These are phyloP conservation scores for Coemansia sp. DNA, from an alignment of 192 early-diverging fungal species.

Conservation along the genomic window DNA sequence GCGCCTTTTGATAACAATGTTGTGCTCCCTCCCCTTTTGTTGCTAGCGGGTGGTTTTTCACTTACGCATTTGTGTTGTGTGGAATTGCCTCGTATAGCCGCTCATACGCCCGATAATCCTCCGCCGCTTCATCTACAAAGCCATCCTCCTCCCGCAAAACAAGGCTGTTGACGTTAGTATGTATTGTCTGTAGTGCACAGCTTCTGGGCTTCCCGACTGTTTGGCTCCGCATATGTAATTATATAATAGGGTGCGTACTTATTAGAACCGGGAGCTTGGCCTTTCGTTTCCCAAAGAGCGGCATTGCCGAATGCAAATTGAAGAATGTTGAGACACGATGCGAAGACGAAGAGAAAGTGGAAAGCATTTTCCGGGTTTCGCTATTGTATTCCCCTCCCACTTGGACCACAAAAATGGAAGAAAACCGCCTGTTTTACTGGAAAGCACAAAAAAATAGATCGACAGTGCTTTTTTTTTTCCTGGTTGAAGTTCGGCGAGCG, in stretches of 20 bases:
- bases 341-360: not conserved
- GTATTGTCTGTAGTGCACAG: too few species aligned
- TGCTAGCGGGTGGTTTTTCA: too few species aligned
- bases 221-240: not conserved
- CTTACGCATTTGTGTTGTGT: slow-evolving; percentile 40
- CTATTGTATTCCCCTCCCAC: not conserved
- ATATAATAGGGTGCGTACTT: slow-evolving; percentile 16
- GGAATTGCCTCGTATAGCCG: slow-evolving; percentile 34
- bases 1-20: too few species aligned
- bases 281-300: slow-evolving; percentile 46
- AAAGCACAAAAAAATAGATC: not conserved
- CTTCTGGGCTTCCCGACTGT: too few species aligned
- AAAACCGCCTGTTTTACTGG: too few species aligned
- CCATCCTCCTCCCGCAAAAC: not conserved
- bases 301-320: slow-evolving; percentile 44
- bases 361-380: not conserved
- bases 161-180: not conserved
- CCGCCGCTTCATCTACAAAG: slow-evolving; percentile 37
- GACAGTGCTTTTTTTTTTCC: too few species aligned
- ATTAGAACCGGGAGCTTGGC: slow-evolving; percentile 38
- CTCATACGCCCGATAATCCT: slow-evolving; percentile 29
- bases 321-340: slow-evolving; percentile 22
- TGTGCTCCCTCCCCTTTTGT: too few species aligned
- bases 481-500: too few species aligned
- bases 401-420: not conserved